A percentile compares a stretch with the other conserved stretches of the same genome.
These are phyloP conservation scores for Thecaphora thlaspeos DNA, from an alignment of 1,284 basidiomycete genomes.

Conservation along the genomic window DNA sequence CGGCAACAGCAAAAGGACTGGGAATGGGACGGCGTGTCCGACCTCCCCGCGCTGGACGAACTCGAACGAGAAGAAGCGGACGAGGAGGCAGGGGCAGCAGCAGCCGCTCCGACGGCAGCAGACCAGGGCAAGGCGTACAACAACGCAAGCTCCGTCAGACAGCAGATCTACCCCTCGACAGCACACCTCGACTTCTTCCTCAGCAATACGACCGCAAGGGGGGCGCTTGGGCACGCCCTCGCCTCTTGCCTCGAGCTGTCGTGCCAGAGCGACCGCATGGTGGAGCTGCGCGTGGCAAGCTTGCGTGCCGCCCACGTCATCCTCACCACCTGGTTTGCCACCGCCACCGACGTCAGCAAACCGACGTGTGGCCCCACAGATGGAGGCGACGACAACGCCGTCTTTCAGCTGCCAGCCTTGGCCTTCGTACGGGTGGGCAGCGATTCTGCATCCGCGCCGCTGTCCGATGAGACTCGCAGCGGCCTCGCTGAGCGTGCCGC, in stretches of 20 bases:
- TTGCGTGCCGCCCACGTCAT: constrained; percentile 7
- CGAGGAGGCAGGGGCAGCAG: background rate
- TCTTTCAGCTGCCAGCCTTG: no score
- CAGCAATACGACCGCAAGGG: constrained; percentile 16
- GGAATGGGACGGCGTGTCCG: constrained; percentile 56
- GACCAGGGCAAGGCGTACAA: background rate
- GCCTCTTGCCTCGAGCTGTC: constrained; percentile 16
- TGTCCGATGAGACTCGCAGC: no score
- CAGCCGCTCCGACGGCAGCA: background rate
- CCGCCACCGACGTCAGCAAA: no score
- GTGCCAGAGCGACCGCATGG: constrained; percentile 8
- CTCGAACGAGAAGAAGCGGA: constrained; percentile 4
- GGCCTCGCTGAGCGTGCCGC: background rate
- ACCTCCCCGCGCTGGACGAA: constrained; percentile 44
- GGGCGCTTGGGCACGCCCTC: constrained; percentile 25
- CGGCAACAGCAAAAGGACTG: constrained; percentile 35
- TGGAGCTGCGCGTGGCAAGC: constrained; percentile 2
- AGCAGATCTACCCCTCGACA: constrained; percentile 8
- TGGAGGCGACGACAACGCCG: no score
- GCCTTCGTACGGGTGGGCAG: no score
- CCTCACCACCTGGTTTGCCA: constrained; percentile 21
- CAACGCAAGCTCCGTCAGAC: background rate
- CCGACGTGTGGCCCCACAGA: no score
- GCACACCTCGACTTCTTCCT: constrained; percentile 10
- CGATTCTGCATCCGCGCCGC: no score